Base-by-base conservation (phyloP, 2,329 filamentous ascomycete species). In the Penicillium sp. region DNA sequence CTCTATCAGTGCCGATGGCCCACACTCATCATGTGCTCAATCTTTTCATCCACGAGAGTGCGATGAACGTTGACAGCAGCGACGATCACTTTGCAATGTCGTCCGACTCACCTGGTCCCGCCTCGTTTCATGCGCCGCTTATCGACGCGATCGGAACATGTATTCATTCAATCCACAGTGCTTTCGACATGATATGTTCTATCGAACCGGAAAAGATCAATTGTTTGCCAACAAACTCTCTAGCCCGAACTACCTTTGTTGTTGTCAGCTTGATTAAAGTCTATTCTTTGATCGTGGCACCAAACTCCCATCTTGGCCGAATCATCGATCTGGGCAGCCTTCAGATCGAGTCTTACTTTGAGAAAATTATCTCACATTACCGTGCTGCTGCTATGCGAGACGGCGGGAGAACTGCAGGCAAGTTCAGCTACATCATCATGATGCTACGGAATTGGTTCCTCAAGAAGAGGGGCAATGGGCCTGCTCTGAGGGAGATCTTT, bases 21-120 rank as follows among this genome's bases (percentile, higher is more conserved):
- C 76, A 89, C 55, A 79, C 79, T 51, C 82, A 87, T 55, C 74
- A 83, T 53, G 77, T 85, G 2, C 64, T 88, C 33, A 84, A 77
- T 52, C 71, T 90, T 3, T 89, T 86, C 62, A 83, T 90, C 72
- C 84, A 90, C 63, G 87, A 90, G 66, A 80, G 87, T 46, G 82
- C 80, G 3, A 79, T 90, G 53, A 83, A 88, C 54, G 74, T 79
- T 7, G 82, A 86, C 45, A 77, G 80, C 52, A 74, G 72, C n/a
- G 34, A 52, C 9, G 51, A 33, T 18, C 73, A 75, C 2, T 75
- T 81, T 6, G 76, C 53, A 11, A 40, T 48, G 4, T 56, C 53
- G 6, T 35, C 52, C 4, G 18, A 48, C 26, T 51, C 62, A 38
- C 54, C 54, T 3, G 54, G 64, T 45, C 52, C 56, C 33, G 60